Evolutionary conservation across 176 grass and related monocot species (phyloP).

Genomic region (Stipa capillata): DNA sequence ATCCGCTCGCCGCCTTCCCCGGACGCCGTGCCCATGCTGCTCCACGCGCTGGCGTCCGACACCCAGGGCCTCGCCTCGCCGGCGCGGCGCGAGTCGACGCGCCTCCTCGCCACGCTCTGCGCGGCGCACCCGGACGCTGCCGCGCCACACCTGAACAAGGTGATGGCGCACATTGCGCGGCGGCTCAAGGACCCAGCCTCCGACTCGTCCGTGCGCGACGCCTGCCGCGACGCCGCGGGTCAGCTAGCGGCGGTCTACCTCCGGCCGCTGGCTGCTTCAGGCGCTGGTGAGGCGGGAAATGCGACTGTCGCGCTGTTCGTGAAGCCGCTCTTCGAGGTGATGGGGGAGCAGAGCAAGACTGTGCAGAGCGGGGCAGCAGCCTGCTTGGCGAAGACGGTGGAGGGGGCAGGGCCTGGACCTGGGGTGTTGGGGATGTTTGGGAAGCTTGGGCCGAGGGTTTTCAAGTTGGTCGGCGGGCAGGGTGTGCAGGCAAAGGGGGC

Average conservation of each 20-base stretch:
- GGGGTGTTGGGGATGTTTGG: constrained; percentile 44
- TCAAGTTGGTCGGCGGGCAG: constrained; percentile 70
- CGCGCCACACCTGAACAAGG: constrained; percentile 65
- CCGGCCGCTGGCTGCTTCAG: constrained; percentile 14
- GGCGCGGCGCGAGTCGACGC: constrained; percentile 57
- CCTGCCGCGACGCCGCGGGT: constrained; percentile 58
- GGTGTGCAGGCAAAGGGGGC: constrained; percentile 77
- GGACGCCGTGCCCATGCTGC: constrained; percentile 77
- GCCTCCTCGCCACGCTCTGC: constrained; percentile 68
- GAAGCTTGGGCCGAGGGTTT: constrained; percentile 68
- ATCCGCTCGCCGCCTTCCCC: constrained; percentile 66
- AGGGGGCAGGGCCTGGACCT: constrained; percentile 42
- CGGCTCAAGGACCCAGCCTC: constrained; percentile 77
- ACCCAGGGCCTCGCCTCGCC: constrained; percentile 33
- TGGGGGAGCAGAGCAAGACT: constrained; percentile 86
- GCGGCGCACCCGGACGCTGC: constrained; percentile 46
- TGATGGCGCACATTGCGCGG: constrained; percentile 55
- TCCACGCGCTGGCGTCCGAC: constrained; percentile 65
- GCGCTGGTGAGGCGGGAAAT: constrained; percentile 10
- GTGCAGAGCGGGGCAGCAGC: constrained; percentile 78
- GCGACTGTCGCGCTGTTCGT: constrained; percentile 60
- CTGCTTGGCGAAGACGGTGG: constrained; percentile 78
- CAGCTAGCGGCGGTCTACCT: constrained; percentile 73
- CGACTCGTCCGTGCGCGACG: constrained; percentile 76
- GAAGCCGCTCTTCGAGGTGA: constrained; percentile 85